phyloP scores from a whole-genome alignment of 306 rosid species.

The Clitoria ternatea region DNA sequence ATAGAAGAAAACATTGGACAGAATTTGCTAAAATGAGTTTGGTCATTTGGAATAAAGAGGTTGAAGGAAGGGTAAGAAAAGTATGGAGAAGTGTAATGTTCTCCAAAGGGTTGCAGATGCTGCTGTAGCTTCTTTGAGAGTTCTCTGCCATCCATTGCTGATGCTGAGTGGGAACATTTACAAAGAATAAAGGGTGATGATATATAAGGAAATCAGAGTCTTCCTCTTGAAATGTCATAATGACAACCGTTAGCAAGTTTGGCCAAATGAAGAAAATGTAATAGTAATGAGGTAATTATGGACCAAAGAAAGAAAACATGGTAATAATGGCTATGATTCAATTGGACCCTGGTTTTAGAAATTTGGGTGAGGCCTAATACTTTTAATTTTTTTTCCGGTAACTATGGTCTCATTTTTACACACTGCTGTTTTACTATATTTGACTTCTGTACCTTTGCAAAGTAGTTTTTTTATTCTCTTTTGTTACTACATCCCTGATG shows the following conservation, averaged over 20 bases:
- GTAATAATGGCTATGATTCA: slow-evolving; percentile 28
- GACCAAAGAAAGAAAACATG: slow-evolving; percentile 1
- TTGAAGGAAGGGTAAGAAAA: slow-evolving; percentile 6
- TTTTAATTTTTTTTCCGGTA: background rate
- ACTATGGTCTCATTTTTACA: slow-evolving; percentile 23
- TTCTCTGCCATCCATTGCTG: slow-evolving; percentile 31
- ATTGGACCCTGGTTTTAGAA: slow-evolving; percentile 26
- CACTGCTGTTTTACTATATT: slow-evolving; percentile 29
- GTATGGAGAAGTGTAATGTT: background rate
- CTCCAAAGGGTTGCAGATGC: background rate
- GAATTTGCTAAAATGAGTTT: background rate
- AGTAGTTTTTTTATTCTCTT: background rate
- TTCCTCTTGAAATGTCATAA: slow-evolving; percentile 12
- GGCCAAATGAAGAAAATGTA: slow-evolving; percentile 20
- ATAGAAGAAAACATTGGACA: slow-evolving; percentile 15
- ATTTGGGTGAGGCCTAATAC: slow-evolving; percentile 1
- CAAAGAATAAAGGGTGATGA: slow-evolving; percentile 5
- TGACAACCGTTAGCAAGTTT: slow-evolving; percentile 24
- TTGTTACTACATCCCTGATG: background rate
- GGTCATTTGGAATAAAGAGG: background rate
- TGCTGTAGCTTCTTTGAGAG: slow-evolving; percentile 24
- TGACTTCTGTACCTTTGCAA: slow-evolving; percentile 26
- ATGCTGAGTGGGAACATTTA: background rate
- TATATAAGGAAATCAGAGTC: slow-evolving; percentile 21
- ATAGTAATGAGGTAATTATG: slow-evolving; percentile 26